A percentile compares a stretch with the other conserved stretches of the same genome.
phyloP scores from a whole-genome alignment of 345 rosid species.

The Aquilaria sinensis region DNA sequence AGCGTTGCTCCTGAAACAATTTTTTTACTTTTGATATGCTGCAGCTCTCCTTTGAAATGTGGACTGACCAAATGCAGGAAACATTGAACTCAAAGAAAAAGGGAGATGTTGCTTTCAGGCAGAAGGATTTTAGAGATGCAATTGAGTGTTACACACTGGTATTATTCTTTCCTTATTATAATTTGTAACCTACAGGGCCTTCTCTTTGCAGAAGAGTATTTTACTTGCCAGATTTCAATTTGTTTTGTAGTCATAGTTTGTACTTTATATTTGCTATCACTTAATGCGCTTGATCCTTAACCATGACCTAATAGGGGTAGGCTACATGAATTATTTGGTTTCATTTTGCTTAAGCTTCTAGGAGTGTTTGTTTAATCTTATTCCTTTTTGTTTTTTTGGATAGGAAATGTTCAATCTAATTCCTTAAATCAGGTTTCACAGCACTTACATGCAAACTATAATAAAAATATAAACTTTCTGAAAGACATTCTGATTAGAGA shows the following conservation, averaged over 20 bases:
- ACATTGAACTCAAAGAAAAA: slow-evolving; percentile 76
- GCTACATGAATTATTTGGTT: no score
- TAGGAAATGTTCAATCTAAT: no score
- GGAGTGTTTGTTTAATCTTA: no score
- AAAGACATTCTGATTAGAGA: no score
- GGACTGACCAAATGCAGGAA: slow-evolving; percentile 87
- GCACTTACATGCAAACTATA: no score
- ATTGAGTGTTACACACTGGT: slow-evolving; percentile 75
- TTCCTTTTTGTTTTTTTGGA: no score
- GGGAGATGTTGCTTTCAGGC: slow-evolving; percentile 72
- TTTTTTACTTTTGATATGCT: slow-evolving; percentile 8
- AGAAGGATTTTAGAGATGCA: slow-evolving; percentile 58
- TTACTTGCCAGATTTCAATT: neutral
- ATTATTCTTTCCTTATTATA: slow-evolving; percentile 8
- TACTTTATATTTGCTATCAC: neutral
- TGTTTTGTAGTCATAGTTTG: neutral
- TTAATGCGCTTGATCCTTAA: no score
- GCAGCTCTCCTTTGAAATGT: slow-evolving; percentile 84
- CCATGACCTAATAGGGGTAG: no score
- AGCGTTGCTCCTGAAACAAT: slow-evolving; percentile 11
- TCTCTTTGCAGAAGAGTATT: neutral
- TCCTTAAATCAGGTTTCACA: no score
- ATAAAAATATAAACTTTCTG: no score
- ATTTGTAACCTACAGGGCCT: neutral
- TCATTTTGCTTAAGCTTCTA: no score